Evolutionary conservation across 2,329 filamentous ascomycete genomes (phyloP).

Genomic region (Clarireedia paspali): DNA sequence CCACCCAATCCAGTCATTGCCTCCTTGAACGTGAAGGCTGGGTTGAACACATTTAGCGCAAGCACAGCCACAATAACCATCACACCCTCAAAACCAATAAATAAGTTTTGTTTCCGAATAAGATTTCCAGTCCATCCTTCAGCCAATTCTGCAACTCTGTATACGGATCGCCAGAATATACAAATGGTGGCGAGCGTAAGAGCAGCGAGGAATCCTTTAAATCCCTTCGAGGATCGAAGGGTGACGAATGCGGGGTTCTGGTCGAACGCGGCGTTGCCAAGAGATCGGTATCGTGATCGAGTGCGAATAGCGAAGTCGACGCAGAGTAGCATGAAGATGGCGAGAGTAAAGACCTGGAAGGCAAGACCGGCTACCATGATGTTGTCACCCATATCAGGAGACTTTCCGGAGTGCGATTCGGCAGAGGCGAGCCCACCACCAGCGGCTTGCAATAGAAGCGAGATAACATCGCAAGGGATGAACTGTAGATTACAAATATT

Average conservation of each 20-base stretch:
- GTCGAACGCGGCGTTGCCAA: slow-evolving; percentile 24
- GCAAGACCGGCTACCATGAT: slow-evolving; percentile 58
- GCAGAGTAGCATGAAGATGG: slow-evolving; percentile 41
- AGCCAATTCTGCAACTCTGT: slow-evolving; percentile 47
- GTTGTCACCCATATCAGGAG: slow-evolving; percentile 41
- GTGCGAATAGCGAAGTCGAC: slow-evolving; percentile 21
- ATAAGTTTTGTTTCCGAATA: slow-evolving; percentile 18
- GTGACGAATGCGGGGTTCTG: slow-evolving; percentile 15
- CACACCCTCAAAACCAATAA: slow-evolving; percentile 27
- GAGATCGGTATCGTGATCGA: slow-evolving; percentile 26
- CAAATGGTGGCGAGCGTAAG: slow-evolving; percentile 43
- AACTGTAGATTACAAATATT: slow-evolving; percentile 35
- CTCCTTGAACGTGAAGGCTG: slow-evolving; percentile 21
- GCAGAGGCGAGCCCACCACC: slow-evolving; percentile 53
- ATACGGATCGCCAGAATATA: slow-evolving; percentile 50
- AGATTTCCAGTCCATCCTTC: slow-evolving; percentile 36
- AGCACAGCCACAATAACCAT: slow-evolving; percentile 22
- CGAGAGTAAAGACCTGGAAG: slow-evolving; percentile 51
- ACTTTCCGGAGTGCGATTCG: slow-evolving; percentile 33
- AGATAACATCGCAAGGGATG: slow-evolving; percentile 54
- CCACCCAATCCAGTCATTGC: slow-evolving; percentile 12
- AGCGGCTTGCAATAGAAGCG: slow-evolving; percentile 50
- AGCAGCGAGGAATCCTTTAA: slow-evolving; percentile 22
- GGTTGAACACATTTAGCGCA: slow-evolving; percentile 32
- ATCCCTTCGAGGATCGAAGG: slow-evolving; percentile 10